Base-by-base conservation (phyloP, 331 rosid species). In the Prunus yedoensis region DNA sequence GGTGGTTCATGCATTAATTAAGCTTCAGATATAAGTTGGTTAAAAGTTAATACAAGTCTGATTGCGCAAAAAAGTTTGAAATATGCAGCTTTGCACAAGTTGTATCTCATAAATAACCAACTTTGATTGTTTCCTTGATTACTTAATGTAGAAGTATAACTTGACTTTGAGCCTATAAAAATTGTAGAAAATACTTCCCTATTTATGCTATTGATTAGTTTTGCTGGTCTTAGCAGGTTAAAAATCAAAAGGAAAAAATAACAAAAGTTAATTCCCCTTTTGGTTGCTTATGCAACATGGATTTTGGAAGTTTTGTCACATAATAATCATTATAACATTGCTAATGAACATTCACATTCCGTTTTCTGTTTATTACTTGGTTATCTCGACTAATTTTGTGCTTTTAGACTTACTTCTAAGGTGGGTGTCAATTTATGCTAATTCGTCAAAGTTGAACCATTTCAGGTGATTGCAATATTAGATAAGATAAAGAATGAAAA, bases 401-500 rank as follows among this genome's bases (percentile, higher is more conserved):
- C 56, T 54, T 41, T 28, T 54, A 59, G 64, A 51, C 35, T 38
- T 67, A 25, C 66, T 63, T 20, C 4, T 25, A 17, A 47, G 35
- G 58, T 52, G 30, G 35, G 46, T 60, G 25, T 60, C 27, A 45
- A 13, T 8, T 25, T 59, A 51, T 56, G 45, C 81, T 86, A 43
- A 85, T 78, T 41, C 2, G 58, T 63, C 45, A 45, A 62, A 27
- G 27, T 58, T 75, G 77, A 73, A 77, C 62, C 27, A 53, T 80
- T 81, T 68, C 94, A 91, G 96, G 97, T 94, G 68, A 90, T 94
- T 83, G 92, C 95, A 75, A 88, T 94, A 70, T 85, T 89, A 70
- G 97, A 94, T 79, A 85, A 80, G 79, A 86, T 92, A 76, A 94
- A 92, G 86, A 78, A 89, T 30, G 96, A 90, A 45, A 79, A 85